Percentiles rank a stretch among this genome's conserved stretches.
phyloP scores from a whole-genome alignment of 148 eudicot species.

The Rhododendron kiyosumense region DNA sequence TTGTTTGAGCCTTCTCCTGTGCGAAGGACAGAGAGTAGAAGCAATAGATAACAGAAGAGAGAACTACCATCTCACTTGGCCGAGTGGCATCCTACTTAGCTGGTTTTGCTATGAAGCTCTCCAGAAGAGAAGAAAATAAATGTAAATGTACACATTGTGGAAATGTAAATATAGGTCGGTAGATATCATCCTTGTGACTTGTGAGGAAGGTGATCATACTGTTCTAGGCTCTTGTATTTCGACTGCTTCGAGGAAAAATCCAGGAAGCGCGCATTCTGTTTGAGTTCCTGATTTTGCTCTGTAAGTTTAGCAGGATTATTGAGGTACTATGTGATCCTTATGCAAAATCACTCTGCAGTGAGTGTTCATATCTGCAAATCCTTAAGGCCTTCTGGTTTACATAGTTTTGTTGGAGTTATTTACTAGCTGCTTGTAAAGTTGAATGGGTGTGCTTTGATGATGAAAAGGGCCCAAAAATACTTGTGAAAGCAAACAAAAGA shows the following conservation, averaged over 20 bases:
- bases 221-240: not conserved
- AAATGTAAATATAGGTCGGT: not conserved
- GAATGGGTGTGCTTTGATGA: not conserved
- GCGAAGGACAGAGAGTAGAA: not conserved
- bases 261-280: not conserved
- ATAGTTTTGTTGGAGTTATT: not conserved
- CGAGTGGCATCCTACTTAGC: not conserved
- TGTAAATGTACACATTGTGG: not conserved
- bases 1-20: not conserved
- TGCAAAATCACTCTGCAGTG: not conserved
- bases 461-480: not conserved
- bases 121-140: not conserved
- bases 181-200: not conserved
- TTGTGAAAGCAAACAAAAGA: not conserved
- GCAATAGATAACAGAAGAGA: not conserved
- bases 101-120: not conserved
- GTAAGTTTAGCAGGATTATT: not conserved
- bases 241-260: not conserved
- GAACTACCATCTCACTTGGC: not conserved
- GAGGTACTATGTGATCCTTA: not conserved
- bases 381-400: not conserved
- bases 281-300: not conserved
- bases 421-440: not conserved
- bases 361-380: not conserved
- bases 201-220: not conserved